Conservation (phyloP, 208 protist genomes). For the Trypanosoma rangeli region DNA sequence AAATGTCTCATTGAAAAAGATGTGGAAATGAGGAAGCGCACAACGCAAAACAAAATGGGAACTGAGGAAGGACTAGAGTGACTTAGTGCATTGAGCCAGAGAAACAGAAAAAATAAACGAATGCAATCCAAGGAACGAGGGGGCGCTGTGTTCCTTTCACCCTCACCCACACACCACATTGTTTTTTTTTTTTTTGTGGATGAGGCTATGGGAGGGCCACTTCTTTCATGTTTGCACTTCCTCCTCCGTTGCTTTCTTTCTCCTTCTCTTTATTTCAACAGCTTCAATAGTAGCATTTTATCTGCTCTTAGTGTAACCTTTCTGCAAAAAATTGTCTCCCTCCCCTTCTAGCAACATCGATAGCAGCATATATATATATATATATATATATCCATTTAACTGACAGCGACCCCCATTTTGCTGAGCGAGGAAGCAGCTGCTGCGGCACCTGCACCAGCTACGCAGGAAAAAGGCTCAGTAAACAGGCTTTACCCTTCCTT, state of each 20-base stretch:
- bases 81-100: neutral
- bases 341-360: neutral
- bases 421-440: neutral
- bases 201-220: neutral
- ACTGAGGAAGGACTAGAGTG: neutral
- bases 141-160: too few species aligned
- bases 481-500: neutral
- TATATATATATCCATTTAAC: neutral
- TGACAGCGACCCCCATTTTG: neutral
- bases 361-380: neutral
- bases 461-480: neutral
- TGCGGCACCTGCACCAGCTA: neutral
- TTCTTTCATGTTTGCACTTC: neutral
- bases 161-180: neutral
- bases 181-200: neutral
- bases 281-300: neutral
- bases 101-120: neutral
- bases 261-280: neutral
- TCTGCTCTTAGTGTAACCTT: neutral
- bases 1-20: conserved; percentile 97
- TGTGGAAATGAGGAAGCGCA: conserved; percentile 90
- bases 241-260: neutral
- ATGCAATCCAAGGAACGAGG: too few species aligned
- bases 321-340: too few species aligned
- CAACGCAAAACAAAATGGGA: conserved; percentile 16